Base-by-base conservation (phyloP, 371 early-diverging fungal genomes). In the Capniomyces stellatus region DNA sequence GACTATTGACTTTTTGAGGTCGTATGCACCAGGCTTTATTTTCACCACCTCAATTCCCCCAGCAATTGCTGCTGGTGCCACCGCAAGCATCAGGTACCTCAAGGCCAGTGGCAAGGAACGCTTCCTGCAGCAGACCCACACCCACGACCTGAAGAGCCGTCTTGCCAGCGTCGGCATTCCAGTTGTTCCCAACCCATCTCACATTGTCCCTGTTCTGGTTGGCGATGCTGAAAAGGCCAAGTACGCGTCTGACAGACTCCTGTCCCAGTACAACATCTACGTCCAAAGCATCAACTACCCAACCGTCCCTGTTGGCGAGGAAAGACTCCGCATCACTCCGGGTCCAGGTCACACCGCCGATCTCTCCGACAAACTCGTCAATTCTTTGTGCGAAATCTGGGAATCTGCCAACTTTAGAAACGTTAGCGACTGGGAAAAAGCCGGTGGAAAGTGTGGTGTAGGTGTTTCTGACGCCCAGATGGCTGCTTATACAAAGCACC, bases 21-120 rank as follows among this genome's bases (percentile, higher is more conserved):
- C 90, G 24, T 97, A 95, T 66, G 98, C 98, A 8, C 96, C 96
- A 35, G 98, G 98, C 40, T 97, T 97, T 71, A 97, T 97, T 66
- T 97, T 97, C 67, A 97, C 98, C 54, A 97, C 98, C 3, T 94
- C 96, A 21, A 76, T 97, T 24, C 98, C 98, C 28, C 98, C 98
- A 31, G 77, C 85, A 30, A 82, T 92, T 51, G 90, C 85, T 15
- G 78, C 89, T 29, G 98, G 92, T 54, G 89, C 94, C 13, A 72
- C 86, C 46, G 82, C 89, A 22, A 88, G 90, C 53, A 82, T 97
- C 67, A 81, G 84, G 57, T 85, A 95, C 64, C 77, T 97, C 54
- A 85, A 84, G 58, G 52, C 71, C 52, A 92, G 91, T 18, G 75
- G 72, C 46, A 66, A 65, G 30, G 96, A 95, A 64, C 89, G 98